These are phyloP conservation scores for Pleurotus tuoliensis DNA, from an alignment of 768 basidiomycete species.

Conservation along the genomic window DNA sequence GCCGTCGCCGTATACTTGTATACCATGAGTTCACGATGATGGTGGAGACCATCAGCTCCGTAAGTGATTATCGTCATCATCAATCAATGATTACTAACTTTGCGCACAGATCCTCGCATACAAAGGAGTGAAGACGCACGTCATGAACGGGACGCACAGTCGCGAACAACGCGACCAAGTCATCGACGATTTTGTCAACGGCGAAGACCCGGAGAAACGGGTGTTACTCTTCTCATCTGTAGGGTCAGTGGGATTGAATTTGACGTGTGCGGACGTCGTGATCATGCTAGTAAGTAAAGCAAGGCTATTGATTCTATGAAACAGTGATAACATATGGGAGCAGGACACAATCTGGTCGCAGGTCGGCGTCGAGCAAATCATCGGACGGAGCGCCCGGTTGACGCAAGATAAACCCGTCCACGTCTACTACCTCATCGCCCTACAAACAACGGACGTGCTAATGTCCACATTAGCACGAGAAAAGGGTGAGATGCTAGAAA, in stretches of 20 bases:
- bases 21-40: too few species aligned
- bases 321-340: too few species aligned
- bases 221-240: conserved; percentile 6
- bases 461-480: background rate
- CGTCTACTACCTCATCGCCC: conserved; percentile 7
- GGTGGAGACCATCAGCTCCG: too few species aligned
- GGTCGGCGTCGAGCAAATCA: conserved; percentile 1
- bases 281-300: conserved; percentile 1
- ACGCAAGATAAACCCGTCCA: conserved; percentile 6
- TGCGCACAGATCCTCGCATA: too few species aligned
- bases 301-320: too few species aligned
- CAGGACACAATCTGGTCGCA: conserved; percentile 10
- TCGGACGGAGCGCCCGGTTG: conserved; percentile 4
- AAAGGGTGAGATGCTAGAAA: conserved; percentile 6
- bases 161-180: background rate
- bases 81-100: too few species aligned
- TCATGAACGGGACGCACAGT: background rate
- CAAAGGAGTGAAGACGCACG: background rate
- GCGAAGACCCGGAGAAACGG: background rate
- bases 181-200: background rate
- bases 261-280: conserved; percentile 2
- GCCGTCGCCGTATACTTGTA: too few species aligned
- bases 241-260: background rate
- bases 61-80: too few species aligned
- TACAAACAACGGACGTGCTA: conserved; percentile 7